Evolutionary conservation across 805 yeast species (phyloP).

Genomic region (Starmerella apicola): DNA sequence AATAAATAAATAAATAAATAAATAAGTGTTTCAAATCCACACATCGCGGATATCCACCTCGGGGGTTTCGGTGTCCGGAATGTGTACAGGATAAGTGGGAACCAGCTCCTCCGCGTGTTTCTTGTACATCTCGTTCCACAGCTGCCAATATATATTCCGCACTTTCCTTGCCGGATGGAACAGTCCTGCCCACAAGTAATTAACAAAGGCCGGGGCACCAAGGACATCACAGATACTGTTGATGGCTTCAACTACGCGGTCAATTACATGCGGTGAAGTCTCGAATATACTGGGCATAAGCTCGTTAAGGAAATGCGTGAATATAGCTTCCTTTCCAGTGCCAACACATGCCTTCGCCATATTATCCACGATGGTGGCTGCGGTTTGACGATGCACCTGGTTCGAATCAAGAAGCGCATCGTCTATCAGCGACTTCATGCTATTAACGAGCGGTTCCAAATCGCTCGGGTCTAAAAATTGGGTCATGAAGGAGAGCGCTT

Average conservation of each 20-base stretch:
- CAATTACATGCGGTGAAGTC: conserved; percentile 89
- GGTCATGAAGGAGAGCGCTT: conserved; percentile 79
- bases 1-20: too few relatives aligned
- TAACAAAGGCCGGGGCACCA: conserved; percentile 64
- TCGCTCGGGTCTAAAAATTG: conserved; percentile 68
- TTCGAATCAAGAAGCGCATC: conserved; percentile 88
- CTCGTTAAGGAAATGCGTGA: conserved; percentile 69
- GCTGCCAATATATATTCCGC: conserved; percentile 70
- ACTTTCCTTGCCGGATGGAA: conserved; percentile 91
- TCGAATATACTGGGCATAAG: conserved; percentile 83
- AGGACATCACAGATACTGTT: conserved; percentile 58
- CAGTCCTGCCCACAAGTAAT: conserved; percentile 75
- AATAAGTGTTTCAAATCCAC: conserved; percentile 23
- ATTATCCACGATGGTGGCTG: conserved; percentile 74
- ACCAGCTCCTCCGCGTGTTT: conserved; percentile 64
- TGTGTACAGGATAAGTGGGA: conserved; percentile 59
- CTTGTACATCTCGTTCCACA: conserved; percentile 65
- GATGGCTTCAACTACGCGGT: conserved; percentile 66
- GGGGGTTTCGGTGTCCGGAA: conserved; percentile 25
- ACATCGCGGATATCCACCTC: conserved; percentile 31
- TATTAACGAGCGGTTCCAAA: conserved; percentile 62
- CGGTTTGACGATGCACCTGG: conserved; percentile 89
- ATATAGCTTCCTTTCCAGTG: conserved; percentile 63
- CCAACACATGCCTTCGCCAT: conserved; percentile 72
- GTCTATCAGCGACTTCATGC: conserved; percentile 65